Evolutionary conservation across 768 basidiomycete species (phyloP).

Genomic region (Trametes coccinea): DNA sequence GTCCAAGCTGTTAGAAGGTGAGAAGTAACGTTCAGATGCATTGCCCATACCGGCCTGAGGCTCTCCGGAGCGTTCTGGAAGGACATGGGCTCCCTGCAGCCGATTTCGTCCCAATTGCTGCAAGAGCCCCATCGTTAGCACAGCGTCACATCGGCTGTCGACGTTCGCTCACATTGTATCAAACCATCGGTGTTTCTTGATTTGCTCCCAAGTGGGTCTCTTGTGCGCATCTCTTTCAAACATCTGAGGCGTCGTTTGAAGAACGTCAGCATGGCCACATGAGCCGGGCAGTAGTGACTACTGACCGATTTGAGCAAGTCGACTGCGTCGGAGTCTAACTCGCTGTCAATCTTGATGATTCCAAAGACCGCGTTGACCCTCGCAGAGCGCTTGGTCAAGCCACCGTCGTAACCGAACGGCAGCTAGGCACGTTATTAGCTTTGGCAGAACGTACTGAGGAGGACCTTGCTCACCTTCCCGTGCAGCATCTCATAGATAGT

Average conservation of each 20-base stretch:
- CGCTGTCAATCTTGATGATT: background rate
- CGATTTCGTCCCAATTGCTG: conserved; percentile 7
- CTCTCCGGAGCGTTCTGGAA: background rate
- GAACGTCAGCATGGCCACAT: no score
- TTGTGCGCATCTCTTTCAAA: background rate
- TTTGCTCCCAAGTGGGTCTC: conserved; percentile 6
- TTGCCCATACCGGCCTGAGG: background rate
- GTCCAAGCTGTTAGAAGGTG: no score
- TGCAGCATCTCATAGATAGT: conserved; percentile 31
- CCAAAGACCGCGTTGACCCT: background rate
- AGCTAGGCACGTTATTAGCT: background rate
- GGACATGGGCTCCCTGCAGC: background rate
- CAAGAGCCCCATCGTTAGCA: no score
- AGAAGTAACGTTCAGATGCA: background rate
- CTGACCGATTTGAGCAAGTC: conserved; percentile 5
- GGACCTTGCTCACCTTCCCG: conserved; percentile 17
- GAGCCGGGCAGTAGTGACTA: background rate
- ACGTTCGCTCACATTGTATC: background rate
- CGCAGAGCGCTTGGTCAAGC: background rate
- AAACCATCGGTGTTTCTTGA: conserved; percentile 11
- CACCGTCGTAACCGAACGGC: background rate
- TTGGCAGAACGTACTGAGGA: background rate
- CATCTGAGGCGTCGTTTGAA: background rate
- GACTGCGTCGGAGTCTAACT: background rate
- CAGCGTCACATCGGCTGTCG: background rate